Conservation (phyloP, 441 rosid species). For the Erodium chrysanthum region DNA sequence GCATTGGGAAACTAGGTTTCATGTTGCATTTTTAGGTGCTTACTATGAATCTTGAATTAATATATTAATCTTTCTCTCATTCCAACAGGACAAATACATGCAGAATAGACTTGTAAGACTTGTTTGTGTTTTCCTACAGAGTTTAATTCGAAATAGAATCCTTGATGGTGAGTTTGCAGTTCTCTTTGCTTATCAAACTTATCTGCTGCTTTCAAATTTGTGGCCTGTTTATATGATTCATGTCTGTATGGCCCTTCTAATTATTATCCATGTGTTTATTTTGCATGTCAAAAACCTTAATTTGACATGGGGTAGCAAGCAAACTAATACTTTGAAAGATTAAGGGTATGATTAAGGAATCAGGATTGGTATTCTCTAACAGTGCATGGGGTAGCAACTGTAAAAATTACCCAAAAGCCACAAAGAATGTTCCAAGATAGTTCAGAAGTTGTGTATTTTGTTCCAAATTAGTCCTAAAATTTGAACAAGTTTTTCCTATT, state of each 20-base stretch:
- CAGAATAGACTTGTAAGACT: conserved; percentile 97
- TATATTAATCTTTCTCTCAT: conserved; percentile 8
- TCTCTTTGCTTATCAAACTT: not conserved
- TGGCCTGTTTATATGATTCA: not conserved
- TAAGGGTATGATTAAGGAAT: not conserved
- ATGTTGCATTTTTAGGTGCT: not conserved
- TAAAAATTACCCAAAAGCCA: not conserved
- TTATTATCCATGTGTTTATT: not conserved
- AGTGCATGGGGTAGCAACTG: not conserved
- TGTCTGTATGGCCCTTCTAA: not conserved
- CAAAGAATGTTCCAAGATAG: not conserved
- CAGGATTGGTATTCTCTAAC: not conserved
- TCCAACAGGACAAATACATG: conserved; percentile 90
- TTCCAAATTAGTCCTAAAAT: not conserved
- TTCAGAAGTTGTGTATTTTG: not conserved
- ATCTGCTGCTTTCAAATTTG: not conserved
- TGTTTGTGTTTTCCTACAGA: conserved; percentile 92
- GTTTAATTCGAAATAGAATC: conserved; percentile 76
- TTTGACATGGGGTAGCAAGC: not conserved
- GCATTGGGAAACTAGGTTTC: not conserved
- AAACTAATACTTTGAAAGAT: not conserved
- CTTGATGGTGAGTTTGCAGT: conserved; percentile 55
- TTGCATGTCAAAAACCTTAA: not conserved
- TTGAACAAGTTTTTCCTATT: not conserved
- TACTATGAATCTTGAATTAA: not conserved